phyloP scores from a whole-genome alignment of 139 green algal genomes.

The Spirogloea muscicola region DNA sequence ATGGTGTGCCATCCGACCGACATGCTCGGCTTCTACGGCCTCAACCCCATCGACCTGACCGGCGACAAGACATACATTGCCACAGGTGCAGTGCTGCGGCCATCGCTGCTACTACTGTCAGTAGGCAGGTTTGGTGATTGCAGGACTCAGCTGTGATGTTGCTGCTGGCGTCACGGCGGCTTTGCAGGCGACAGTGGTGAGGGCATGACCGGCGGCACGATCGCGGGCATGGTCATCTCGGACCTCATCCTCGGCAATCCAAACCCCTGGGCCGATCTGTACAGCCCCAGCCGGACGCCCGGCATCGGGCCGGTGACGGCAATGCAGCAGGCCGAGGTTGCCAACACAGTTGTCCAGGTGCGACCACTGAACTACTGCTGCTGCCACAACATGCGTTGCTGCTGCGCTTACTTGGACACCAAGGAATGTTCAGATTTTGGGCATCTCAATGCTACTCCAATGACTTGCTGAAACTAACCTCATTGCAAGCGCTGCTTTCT shows the following conservation, averaged over 20 bases:
- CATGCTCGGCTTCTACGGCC: constrained; percentile 15
- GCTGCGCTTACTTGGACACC: too few relatives aligned
- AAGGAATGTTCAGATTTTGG: too few relatives aligned
- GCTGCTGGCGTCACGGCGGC: neutral
- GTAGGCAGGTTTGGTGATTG: neutral
- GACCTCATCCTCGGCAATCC: constrained; percentile 55
- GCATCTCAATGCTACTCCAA: too few relatives aligned
- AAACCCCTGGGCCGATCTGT: constrained; percentile 43
- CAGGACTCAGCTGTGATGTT: constrained; percentile 3
- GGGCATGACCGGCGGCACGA: constrained; percentile 66
- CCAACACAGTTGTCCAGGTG: too few relatives aligned
- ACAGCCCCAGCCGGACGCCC: constrained; percentile 33
- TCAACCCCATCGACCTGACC: constrained; percentile 19
- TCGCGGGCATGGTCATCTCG: constrained; percentile 52
- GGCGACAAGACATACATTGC: constrained; percentile 56
- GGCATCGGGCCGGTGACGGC: too few relatives aligned
- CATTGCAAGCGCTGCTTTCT: too few relatives aligned
- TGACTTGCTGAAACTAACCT: too few relatives aligned
- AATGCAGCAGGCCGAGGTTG: too few relatives aligned
- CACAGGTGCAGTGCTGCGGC: constrained; percentile 42
- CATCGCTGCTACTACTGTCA: neutral
- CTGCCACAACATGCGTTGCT: too few relatives aligned
- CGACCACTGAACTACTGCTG: too few relatives aligned
- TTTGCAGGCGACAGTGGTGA: constrained; percentile 58
- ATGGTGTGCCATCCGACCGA: constrained; percentile 11